phyloP scores from a whole-genome alignment of 2,329 filamentous ascomycete genomes.

The Epichloe scottii region DNA sequence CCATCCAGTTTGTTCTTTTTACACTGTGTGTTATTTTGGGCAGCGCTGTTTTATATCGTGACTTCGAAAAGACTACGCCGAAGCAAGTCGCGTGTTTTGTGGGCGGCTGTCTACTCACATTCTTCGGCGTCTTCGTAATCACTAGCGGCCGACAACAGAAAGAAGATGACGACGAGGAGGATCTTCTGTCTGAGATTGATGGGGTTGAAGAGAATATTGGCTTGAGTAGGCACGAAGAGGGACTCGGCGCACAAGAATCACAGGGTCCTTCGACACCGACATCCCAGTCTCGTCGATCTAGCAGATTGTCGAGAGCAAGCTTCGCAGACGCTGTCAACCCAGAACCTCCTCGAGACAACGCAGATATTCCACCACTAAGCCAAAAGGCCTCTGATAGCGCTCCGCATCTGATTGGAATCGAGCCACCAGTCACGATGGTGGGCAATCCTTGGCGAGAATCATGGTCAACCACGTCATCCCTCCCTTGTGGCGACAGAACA shows the following conservation, averaged over 20 bases:
- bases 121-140: constrained; percentile 94
- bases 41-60: constrained; percentile 83
- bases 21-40: constrained; percentile 91
- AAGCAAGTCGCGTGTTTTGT: constrained; percentile 73
- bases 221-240: constrained; percentile 36
- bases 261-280: constrained; percentile 13
- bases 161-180: constrained; percentile 45
- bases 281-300: constrained; percentile 33
- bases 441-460: constrained; percentile 31
- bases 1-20: constrained; percentile 94
- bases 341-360: constrained; percentile 22
- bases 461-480: constrained; percentile 17
- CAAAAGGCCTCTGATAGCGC: constrained; percentile 18
- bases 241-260: constrained; percentile 9
- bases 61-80: constrained; percentile 73
- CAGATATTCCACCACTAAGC: constrained; percentile 24
- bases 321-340: constrained; percentile 28
- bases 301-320: constrained; percentile 32
- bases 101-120: constrained; percentile 82
- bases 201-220: constrained; percentile 53
- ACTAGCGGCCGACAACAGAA: constrained; percentile 64
- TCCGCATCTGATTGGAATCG: constrained; percentile 20
- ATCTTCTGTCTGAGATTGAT: constrained; percentile 40
- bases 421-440: constrained; percentile 27
- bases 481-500: constrained; percentile 24